Evolutionary conservation across 805 yeast species (phyloP).

Genomic region (Starmerella cellae): DNA sequence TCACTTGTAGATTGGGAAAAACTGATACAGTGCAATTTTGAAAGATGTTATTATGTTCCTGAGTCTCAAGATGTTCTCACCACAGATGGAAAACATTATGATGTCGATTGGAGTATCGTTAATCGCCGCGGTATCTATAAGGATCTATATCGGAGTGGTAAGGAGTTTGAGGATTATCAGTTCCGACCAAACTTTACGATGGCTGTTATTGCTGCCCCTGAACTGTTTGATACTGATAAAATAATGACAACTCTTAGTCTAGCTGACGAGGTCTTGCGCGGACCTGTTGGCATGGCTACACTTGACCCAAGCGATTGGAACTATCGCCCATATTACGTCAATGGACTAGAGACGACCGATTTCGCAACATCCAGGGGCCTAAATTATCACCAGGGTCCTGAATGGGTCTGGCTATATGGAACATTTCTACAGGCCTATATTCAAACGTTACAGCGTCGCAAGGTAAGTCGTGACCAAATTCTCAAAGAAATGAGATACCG

Average conservation of each 20-base stretch:
- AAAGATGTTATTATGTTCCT: constrained; percentile 68
- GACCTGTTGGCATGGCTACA: constrained; percentile 85
- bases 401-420: constrained; percentile 92
- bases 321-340: constrained; percentile 78
- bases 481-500: constrained; percentile 45
- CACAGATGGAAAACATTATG: constrained; percentile 39
- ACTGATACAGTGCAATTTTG: constrained; percentile 59
- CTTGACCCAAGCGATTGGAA: constrained; percentile 86
- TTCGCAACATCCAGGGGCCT: constrained; percentile 91
- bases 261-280: constrained; percentile 66
- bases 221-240: constrained; percentile 50
- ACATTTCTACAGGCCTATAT: constrained; percentile 69
- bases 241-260: constrained; percentile 53
- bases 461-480: constrained; percentile 28
- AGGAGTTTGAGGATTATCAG: constrained; percentile 88
- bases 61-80: constrained; percentile 36
- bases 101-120: constrained; percentile 49
- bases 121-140: constrained; percentile 91
- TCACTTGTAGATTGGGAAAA: constrained; percentile 59
- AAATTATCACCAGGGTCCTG: constrained; percentile 97
- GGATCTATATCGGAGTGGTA: constrained; percentile 68
- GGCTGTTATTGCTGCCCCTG: constrained; percentile 93
- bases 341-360: constrained; percentile 66
- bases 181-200: constrained; percentile 82
- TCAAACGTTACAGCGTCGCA: constrained; percentile 37